Base-by-base conservation (phyloP, 441 rosid genomes). In the Viola pubescens region DNA sequence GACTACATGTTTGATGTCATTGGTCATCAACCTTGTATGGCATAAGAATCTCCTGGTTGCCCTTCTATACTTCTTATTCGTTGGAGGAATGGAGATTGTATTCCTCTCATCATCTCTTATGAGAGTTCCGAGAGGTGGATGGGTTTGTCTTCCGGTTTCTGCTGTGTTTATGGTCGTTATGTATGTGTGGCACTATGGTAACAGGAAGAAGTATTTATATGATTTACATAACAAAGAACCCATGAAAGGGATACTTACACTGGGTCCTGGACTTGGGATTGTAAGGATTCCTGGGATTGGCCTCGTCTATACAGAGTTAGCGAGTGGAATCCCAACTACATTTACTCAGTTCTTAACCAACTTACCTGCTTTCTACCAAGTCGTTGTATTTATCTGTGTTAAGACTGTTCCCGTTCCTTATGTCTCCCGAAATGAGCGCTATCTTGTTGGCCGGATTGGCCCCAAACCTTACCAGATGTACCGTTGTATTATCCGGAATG, bases 201-300 rank as follows among this genome's bases (percentile, higher is more conserved):
- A 75, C 65, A 80, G 86, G 77, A 87, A 81, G 86, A 87, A 86
- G 78, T 87, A 85, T 67, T 66, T 82, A 48, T 73, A 80, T 49
- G 98, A 87, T 72, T 76, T 78, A 61, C 95, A 91, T 68, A 85
- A 87, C 74, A 91, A 89, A 73, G 78, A 82, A 45, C 70, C 89
- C 38, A 77, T 85, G 89, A 91, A 87, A 77, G 73, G 78, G 84
- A 79, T 91, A 76, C 80, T 91, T 52, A 74, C 74, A 5, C 78
- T 80, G n/a, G 97, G 94, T 60, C 84, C 97, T 42, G 88, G 86
- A 71, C 95, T 91, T 1, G 97, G 97, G 19, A 78, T 89, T 43
- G 76, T 91, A 63, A 81, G 89, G 73, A 80, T 89, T 65, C 98
- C 97, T 0, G 98, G 97, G 46, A 91, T 91, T 47, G 97, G 97